Evolutionary conservation across 768 basidiomycete species (phyloP).

Genomic region (Pilatotrama ljubarskyi): DNA sequence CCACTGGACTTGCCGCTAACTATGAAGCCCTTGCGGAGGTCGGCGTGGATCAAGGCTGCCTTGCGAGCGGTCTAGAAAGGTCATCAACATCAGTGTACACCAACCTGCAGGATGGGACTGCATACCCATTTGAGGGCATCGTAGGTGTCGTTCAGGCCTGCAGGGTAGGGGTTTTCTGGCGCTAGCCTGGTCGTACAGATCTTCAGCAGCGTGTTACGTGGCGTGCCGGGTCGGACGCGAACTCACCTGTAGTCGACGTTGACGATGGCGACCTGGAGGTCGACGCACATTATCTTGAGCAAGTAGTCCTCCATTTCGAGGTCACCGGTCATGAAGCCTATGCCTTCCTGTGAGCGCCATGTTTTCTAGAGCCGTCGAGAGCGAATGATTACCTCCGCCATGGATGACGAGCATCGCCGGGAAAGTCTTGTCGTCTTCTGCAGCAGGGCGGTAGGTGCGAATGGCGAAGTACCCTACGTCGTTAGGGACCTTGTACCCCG

Average conservation of each 20-base stretch:
- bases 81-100: too few relatives aligned
- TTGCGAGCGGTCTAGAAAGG: not conserved
- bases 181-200: constrained; percentile 20
- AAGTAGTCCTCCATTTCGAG: constrained; percentile 22
- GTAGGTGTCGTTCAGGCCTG: constrained; percentile 24
- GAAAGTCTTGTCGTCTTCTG: not conserved
- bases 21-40: constrained; percentile 26
- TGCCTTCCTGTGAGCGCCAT: too few relatives aligned
- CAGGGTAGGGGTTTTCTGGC: constrained; percentile 30
- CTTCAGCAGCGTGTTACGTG: too few relatives aligned
- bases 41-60: constrained; percentile 10
- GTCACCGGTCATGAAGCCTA: constrained; percentile 10
- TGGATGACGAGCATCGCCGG: constrained; percentile 9
- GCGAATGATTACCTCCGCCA: constrained; percentile 9
- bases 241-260: constrained; percentile 22
- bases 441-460: not conserved
- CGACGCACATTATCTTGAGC: constrained; percentile 20
- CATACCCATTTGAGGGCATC: constrained; percentile 29
- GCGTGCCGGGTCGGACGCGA: too few relatives aligned
- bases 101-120: not conserved
- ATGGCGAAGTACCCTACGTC: not conserved
- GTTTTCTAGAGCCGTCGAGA: not conserved
- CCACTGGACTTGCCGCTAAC: constrained; percentile 28
- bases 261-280: constrained; percentile 23
- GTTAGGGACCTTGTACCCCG: not conserved